Evolutionary conservation across 2,329 filamentous ascomycete species (phyloP), one percentile per base, ranked within the genome.

Genomic region (Xylaria sp.): DNA sequence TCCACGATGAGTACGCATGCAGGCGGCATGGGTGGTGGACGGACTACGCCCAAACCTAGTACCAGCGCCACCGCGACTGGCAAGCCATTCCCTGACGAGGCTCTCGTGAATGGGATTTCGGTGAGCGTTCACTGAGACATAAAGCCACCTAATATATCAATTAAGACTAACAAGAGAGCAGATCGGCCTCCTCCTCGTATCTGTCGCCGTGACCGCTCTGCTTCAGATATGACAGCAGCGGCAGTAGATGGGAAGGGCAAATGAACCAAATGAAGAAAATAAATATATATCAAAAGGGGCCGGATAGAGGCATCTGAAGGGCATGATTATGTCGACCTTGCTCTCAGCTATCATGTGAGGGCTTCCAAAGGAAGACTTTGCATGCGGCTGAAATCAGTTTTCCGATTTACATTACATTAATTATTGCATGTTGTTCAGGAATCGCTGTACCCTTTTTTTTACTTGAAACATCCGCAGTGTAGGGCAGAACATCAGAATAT

Each of bases 141-240:
- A 38, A 44, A 44, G 17, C 40, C 31, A 49, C 15, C 42, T 28
- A 28, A 31, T 48, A 33, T 20, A 4, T 40, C 20, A 38, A 7
- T 17, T n/a, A 15, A 49, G 13, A 59, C 71, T 76, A 66, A 76
- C 63, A 20, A 48, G 11, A 38, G 13, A 42, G 1, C 20, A 77
- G 75, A 46, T 73, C 36, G 73, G 71, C 9, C 49, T 78, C n/a
- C 68, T 77, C 49, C 31, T 73, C 13, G 59, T 68, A 53, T 76
- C 74, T 10, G 44, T 72, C n/a, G 62, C 63, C 3, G 54, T 77
- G 33, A 62, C 71, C 28, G 70, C 73, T 31, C 49, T 75, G 44
- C 54, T 75, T 46, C 72, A 74, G 57, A 57, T 76, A 20, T 77
- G 40, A 72, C 68, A 48, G 44, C 23, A 49, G 11, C 15, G 10